phyloP scores from a whole-genome alignment of 345 rosid genomes.

The Eucalyptus paniculata region DNA sequence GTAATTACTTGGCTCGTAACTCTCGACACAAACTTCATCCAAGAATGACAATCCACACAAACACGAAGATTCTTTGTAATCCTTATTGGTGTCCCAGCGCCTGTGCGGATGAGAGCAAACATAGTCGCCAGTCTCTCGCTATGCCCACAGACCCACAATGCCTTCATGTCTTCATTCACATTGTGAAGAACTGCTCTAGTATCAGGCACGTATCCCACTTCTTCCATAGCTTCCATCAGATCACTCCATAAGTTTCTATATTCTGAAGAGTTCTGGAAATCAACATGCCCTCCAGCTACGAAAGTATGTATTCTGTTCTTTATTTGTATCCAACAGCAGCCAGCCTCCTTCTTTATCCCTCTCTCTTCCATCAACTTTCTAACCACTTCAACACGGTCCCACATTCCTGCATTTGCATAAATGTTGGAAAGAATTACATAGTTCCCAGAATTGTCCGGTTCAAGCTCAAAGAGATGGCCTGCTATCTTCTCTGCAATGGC shows the following conservation, averaged over 20 bases:
- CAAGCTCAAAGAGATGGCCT: slow-evolving; percentile 19
- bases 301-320: slow-evolving; percentile 29
- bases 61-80: slow-evolving; percentile 55
- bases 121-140: slow-evolving; percentile 49
- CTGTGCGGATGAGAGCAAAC: slow-evolving; percentile 23
- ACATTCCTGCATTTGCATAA: slow-evolving; percentile 25
- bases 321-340: slow-evolving; percentile 54
- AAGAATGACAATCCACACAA: slow-evolving; percentile 41
- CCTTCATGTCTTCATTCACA: slow-evolving; percentile 41
- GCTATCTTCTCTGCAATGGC: slow-evolving; percentile 23
- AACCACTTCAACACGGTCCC: slow-evolving; percentile 13
- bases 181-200: slow-evolving; percentile 39
- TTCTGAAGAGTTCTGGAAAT: slow-evolving; percentile 27
- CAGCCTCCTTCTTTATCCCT: slow-evolving; percentile 45
- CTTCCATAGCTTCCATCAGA: slow-evolving; percentile 18
- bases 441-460: slow-evolving; percentile 26
- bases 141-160: slow-evolving; percentile 36
- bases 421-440: slow-evolving; percentile 34
- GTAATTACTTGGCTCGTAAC: slow-evolving; percentile 27
- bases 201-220: slow-evolving; percentile 21
- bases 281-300: slow-evolving; percentile 32
- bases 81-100: slow-evolving; percentile 25
- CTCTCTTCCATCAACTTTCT: slow-evolving; percentile 22
- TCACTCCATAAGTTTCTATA: slow-evolving; percentile 15
- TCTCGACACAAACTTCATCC: slow-evolving; percentile 25